Conservation (phyloP, 441 rosid genomes). For the Corymbia citriodora region DNA sequence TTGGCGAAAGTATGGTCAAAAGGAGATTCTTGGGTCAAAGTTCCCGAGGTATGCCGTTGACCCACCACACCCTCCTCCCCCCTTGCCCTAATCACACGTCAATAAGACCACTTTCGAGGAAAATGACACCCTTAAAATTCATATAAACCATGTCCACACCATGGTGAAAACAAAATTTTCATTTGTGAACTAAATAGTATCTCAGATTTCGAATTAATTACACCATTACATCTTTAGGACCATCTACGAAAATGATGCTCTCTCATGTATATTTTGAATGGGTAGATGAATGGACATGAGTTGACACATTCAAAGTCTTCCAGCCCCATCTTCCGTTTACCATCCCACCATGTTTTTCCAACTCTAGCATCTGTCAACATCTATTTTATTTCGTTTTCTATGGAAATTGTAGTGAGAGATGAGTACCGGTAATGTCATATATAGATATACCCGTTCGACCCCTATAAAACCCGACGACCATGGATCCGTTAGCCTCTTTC, state of each 20-base stretch:
- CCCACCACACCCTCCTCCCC: not conserved
- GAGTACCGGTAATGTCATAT: not conserved
- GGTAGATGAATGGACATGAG: not conserved
- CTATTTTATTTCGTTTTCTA: not conserved
- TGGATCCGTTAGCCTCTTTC: not conserved
- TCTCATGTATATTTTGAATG: not conserved
- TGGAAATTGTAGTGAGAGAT: not conserved
- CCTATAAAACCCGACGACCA: not conserved
- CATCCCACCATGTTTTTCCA: not conserved
- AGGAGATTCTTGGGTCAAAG: slow-evolving; percentile 67
- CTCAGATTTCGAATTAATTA: not conserved
- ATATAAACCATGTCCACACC: no score
- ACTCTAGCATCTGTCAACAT: not conserved
- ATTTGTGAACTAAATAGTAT: not conserved
- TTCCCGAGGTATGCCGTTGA: slow-evolving; percentile 55
- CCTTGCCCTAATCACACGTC: not conserved
- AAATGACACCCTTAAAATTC: not conserved
- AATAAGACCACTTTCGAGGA: not conserved
- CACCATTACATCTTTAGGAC: not conserved
- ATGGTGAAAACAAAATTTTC: not conserved
- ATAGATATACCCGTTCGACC: not conserved
- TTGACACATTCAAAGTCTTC: slow-evolving; percentile 13
- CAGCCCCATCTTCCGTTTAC: not conserved
- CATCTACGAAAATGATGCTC: not conserved
- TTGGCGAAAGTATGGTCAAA: slow-evolving; percentile 95